Evolutionary conservation across 2,329 filamentous ascomycete species (phyloP), one percentile per base, ranked within the genome.

Genomic region (Fonsecaea erecta): DNA sequence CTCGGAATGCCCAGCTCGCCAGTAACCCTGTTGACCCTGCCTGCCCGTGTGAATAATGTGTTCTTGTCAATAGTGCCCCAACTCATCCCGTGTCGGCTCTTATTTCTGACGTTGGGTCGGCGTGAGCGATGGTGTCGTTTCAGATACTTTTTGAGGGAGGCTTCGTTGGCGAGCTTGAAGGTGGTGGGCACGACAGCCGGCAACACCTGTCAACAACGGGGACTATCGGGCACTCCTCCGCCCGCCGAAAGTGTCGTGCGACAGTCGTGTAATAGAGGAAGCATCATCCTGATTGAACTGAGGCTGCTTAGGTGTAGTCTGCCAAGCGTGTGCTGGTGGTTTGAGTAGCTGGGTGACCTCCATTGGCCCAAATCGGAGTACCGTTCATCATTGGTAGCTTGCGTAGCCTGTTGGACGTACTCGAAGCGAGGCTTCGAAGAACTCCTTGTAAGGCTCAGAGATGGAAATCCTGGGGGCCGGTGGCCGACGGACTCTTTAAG

Each of bases 31-130:
- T 18, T 48, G 21, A 48, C 21, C 37, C 43, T 48, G 43, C 9
- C 43, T 48, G 21, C 62, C 34, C 40, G 9, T 21, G 32, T 65
- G 63, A 65, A 54, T 65, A 60, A 65, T 65, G 52, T 8, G n/a
- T 46, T 61, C 56, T 65, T 32, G 63, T 65, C 56, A 65, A 28
- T n/a, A 40, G 16, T 46, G 34, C 26, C 18, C 26, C 28, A 57
- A 32, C 40, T 28, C 9, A 14, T 35, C 30, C 52, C 21, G 55
- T 52, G 3, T 51, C 55, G 51, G 57, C 28, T 35, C 18, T 48
- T 21, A 11, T 21, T 26, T 18, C 40, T 21, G 55, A 30, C 14
- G 40, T 46, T 18, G 24, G 14, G 1, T 30, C 28, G 24, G 18
- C 8, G 43, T 48, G 16, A 16, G 30, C 16, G 26, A 18, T 51